Evolutionary conservation across 768 basidiomycete genomes (phyloP).

Genomic region (Coprinopsis sp.): DNA sequence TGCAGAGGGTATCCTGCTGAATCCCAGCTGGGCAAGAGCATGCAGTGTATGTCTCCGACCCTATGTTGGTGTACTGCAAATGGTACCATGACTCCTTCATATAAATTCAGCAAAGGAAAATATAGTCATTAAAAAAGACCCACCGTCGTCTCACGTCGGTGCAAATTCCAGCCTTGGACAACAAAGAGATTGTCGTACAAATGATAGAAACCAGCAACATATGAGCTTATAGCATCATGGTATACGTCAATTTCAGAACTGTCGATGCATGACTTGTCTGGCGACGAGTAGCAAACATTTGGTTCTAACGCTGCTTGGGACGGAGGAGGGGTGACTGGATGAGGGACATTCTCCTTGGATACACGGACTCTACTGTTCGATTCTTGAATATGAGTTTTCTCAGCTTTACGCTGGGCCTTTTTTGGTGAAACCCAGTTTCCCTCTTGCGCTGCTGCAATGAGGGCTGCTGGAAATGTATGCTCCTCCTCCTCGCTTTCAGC

Average conservation of each 20-base stretch:
- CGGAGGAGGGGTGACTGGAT: no score
- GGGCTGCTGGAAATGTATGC: no score
- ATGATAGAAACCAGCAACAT: constrained; percentile 1
- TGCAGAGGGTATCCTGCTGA: no score
- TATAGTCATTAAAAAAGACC: neutral
- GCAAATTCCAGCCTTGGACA: constrained; percentile 10
- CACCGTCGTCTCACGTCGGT: no score
- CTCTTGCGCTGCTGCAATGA: no score
- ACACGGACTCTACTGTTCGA: no score
- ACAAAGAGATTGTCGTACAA: constrained; percentile 1
- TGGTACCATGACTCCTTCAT: neutral
- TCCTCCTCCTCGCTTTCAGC: no score
- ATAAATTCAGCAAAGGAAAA: no score
- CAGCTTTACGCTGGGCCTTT: neutral
- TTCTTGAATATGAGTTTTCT: neutral
- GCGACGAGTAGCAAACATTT: no score
- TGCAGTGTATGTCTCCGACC: neutral
- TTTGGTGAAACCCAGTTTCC: neutral
- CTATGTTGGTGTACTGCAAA: neutral
- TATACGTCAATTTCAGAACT: neutral
- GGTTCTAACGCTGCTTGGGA: no score
- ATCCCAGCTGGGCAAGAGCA: constrained; percentile 2
- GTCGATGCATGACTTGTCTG: neutral
- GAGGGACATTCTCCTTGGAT: no score
- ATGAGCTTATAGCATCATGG: neutral